A percentile compares a stretch with the other conserved stretches of the same genome.
These are phyloP conservation scores for Singerocomus inundabilis DNA, from an alignment of 1,284 basidiomycete species.

Conservation along the genomic window DNA sequence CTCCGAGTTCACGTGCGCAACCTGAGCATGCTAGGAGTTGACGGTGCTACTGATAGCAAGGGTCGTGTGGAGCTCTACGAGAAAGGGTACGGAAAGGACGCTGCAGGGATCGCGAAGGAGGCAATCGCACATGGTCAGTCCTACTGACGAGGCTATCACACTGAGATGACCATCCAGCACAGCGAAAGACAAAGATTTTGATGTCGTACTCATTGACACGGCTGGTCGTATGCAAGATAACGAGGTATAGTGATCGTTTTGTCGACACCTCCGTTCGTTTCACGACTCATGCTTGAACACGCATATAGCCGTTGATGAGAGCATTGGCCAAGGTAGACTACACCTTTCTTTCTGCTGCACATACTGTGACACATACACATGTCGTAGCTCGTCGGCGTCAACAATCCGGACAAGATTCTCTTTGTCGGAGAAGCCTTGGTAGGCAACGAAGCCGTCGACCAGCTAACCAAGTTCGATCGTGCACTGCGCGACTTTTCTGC, in stretches of 20 bases:
- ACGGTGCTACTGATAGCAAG: conserved; percentile 66
- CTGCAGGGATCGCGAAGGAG: conserved; percentile 95
- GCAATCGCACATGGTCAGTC: conserved; percentile 83
- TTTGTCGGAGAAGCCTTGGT: conserved; percentile 97
- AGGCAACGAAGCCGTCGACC: conserved; percentile 96
- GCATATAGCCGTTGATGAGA: conserved; percentile 83
- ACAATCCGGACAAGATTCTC: conserved; percentile 93
- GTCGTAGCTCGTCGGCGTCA: conserved; percentile 78
- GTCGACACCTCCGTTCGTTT: neutral
- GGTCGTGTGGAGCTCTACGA: conserved; percentile 91
- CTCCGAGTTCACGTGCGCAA: conserved; percentile 96
- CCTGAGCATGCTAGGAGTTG: conserved; percentile 81
- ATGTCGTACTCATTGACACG: conserved; percentile 94
- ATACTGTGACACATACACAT: conserved; percentile 1
- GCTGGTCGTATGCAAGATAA: conserved; percentile 99
- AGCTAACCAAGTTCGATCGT: conserved; percentile 91
- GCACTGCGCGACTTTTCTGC: conserved; percentile 87
- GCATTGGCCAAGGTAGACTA: conserved; percentile 86
- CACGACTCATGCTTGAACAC: neutral
- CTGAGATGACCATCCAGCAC: conserved; percentile 12
- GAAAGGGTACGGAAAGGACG: conserved; percentile 97
- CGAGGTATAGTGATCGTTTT: conserved; percentile 57
- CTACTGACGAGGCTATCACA: neutral
- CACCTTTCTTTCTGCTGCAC: conserved; percentile 3
- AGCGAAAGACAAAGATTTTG: conserved; percentile 87